Conservation (phyloP, 768 basidiomycete genomes). For the Mycena vulgaris region DNA sequence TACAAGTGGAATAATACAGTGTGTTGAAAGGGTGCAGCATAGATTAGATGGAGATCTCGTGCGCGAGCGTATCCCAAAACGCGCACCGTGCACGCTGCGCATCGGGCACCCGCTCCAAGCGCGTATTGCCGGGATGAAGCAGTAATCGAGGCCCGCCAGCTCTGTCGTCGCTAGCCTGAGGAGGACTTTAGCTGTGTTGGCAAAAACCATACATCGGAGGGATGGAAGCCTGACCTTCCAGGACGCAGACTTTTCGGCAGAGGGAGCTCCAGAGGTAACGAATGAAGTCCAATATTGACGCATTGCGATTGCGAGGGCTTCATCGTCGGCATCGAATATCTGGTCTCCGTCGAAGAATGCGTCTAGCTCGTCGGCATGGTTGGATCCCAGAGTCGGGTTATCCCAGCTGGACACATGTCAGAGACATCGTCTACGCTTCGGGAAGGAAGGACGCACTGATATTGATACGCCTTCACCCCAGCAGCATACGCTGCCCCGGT, state of each 20-base stretch:
- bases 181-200: neutral
- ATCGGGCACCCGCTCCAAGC: slow-evolving; percentile 42
- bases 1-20: no score
- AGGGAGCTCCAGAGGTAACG: slow-evolving; percentile 51
- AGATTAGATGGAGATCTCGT: no score
- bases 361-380: slow-evolving; percentile 54
- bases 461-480: slow-evolving; percentile 50
- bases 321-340: slow-evolving; percentile 46
- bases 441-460: slow-evolving; percentile 49
- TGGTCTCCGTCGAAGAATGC: slow-evolving; percentile 53
- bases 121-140: slow-evolving; percentile 47
- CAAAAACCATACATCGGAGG: neutral
- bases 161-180: neutral
- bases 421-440: neutral
- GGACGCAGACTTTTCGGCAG: slow-evolving; percentile 32
- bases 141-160: slow-evolving; percentile 48
- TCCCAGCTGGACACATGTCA: slow-evolving; percentile 48
- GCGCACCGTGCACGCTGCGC: slow-evolving; percentile 43
- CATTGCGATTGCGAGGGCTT: slow-evolving; percentile 54
- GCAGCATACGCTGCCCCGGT: slow-evolving; percentile 42
- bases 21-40: no score
- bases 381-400: slow-evolving; percentile 56
- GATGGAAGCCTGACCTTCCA: slow-evolving; percentile 57
- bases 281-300: slow-evolving; percentile 59
- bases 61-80: slow-evolving; percentile 50